Base-by-base conservation (phyloP, 225 moss, liverwort and hornwort genomes). In the Neckera pumila region DNA sequence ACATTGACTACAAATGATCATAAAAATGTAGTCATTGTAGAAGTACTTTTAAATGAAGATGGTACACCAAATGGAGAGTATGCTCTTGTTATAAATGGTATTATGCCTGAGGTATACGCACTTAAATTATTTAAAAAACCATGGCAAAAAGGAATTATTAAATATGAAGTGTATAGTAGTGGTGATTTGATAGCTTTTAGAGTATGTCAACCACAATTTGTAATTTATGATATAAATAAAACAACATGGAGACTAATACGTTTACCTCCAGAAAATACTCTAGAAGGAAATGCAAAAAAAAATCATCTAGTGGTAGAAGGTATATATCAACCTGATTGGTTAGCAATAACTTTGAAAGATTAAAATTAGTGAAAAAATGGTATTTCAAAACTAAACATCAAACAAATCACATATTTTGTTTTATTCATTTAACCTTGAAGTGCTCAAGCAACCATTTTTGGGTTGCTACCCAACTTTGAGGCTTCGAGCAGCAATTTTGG, bases 251-350 rank as follows among this genome's bases (percentile, higher is more conserved):
- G 82, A 36, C 6, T 91, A 26, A 53, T 85, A 21, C 20, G 30
- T 17, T 73, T 84, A 25, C 81, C 87, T 7, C 2, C 0, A 43
- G 57, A 86, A 71, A 49, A 26, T 6, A 17, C 40, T 30, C 2
- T 31, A 27, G 26, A 69, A 25, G 22, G 6, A 47, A 70, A 38
- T 38, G 19, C 10, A 3, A 85, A 40, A 42, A 62, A 10, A 10
- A 86, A 92, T 34, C 51, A 45, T 33, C 1, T 86, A 0, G 22
- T 88, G n/a, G 14, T 89, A 85, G 85, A 92, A 82, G 93, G 93
- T 6, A 42, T 76, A 20, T 92, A 92, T 81, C 86, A 88, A 60
- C 93, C 92, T 57, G 13, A 91, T 91, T 93, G 93, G 93, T 38
- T 88, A 40, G 90, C 91, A 36, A 33, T 17, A 81, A 72, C 84